Conservation (phyloP, 2,329 filamentous ascomycete species). For the Conoideocrella luteorostrata region DNA sequence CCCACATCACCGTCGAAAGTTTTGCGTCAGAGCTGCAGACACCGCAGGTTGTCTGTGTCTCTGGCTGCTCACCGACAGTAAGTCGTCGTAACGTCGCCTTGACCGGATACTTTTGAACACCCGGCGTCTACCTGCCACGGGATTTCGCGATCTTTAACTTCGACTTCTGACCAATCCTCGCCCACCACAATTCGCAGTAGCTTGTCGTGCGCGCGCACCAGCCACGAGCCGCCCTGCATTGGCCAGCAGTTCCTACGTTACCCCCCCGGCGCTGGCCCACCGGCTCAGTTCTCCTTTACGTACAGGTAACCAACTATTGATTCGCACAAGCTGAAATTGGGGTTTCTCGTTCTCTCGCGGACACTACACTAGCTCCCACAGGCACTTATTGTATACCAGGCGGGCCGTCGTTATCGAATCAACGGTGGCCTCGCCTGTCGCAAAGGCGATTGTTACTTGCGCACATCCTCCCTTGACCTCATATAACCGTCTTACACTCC, state of each 20-base stretch:
- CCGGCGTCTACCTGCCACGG: not conserved
- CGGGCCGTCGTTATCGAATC: constrained; percentile 15
- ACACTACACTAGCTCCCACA: constrained; percentile 9
- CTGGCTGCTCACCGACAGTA: not conserved
- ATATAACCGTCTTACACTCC: no score
- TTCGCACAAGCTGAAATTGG: constrained; percentile 2
- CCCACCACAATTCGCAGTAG: constrained; percentile 4
- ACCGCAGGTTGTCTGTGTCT: not conserved
- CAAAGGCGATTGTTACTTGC: constrained; percentile 10
- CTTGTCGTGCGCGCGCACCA: constrained; percentile 11
- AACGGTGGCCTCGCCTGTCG: constrained; percentile 21
- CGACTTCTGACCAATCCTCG: constrained; percentile 4
- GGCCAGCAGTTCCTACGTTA: constrained; percentile 16
- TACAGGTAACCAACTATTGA: constrained; percentile 19
- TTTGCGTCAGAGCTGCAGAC: not conserved
- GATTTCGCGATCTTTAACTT: constrained; percentile 5
- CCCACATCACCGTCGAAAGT: constrained; percentile 2
- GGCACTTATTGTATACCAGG: constrained; percentile 10
- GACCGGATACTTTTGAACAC: constrained; percentile 2
- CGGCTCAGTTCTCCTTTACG: constrained; percentile 28
- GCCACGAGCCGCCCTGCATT: constrained; percentile 18
- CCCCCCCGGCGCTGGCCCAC: constrained; percentile 22
- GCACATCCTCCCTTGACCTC: not conserved
- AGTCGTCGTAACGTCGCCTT: not conserved
- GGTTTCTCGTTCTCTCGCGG: not conserved